Evolutionary conservation across 192 early-diverging fungal genomes (phyloP).

Genomic region (Haplosporangium gracile): DNA sequence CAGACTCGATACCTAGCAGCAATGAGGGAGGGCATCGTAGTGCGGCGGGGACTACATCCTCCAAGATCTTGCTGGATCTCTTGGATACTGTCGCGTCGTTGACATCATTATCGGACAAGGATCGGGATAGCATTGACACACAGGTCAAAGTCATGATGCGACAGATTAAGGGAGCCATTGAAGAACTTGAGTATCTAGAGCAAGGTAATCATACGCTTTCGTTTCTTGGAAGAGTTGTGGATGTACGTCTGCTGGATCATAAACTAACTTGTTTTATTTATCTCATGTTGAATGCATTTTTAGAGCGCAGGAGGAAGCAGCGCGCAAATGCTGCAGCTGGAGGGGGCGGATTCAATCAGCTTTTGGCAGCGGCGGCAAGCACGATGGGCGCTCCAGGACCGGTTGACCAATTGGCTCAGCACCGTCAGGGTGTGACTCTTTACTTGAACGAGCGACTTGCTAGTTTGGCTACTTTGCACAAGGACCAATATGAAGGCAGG

Average conservation of each 20-base stretch:
- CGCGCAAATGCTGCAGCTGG: conserved; percentile 12
- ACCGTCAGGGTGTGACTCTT: conserved; percentile 77
- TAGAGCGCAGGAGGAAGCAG: conserved; percentile 35
- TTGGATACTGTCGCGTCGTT: conserved; percentile 39
- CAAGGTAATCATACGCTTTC: conserved; percentile 24
- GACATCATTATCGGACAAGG: conserved; percentile 44
- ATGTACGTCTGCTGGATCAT: not conserved
- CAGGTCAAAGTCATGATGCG: conserved; percentile 54
- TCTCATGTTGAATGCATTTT: not conserved
- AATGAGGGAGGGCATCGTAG: not conserved
- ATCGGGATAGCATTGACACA: conserved; percentile 50
- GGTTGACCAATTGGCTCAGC: conserved; percentile 72
- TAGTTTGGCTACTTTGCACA: conserved; percentile 74
- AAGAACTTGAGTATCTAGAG: conserved; percentile 45
- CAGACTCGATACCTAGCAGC: conserved; percentile 35
- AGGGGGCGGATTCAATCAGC: conserved; percentile 31
- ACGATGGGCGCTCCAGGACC: conserved; percentile 17
- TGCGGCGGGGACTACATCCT: conserved; percentile 13
- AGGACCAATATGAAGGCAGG: conserved; percentile 77
- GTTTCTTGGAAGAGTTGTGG: not conserved
- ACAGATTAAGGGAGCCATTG: conserved; percentile 54
- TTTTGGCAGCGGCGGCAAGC: conserved; percentile 19
- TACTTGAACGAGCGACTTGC: conserved; percentile 76
- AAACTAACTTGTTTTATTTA: not conserved
- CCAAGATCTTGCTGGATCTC: conserved; percentile 37